These are phyloP conservation scores for Erigeron canadensis DNA, from an alignment of 129 eudicot genomes.

Conservation along the genomic window DNA sequence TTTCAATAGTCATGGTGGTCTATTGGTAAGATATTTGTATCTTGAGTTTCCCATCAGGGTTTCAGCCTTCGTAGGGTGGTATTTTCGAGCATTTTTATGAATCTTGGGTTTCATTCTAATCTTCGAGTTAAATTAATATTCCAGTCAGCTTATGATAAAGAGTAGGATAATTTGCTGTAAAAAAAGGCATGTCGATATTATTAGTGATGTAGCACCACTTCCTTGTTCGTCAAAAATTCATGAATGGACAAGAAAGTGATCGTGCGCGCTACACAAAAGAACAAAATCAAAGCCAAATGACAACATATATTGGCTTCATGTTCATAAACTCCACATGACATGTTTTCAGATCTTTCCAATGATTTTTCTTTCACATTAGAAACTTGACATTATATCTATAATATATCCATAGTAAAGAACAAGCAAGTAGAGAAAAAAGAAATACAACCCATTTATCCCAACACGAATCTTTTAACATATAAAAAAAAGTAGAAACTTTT, in stretches of 20 bases:
- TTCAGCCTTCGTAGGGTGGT: too few relatives aligned
- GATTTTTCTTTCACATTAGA: neutral
- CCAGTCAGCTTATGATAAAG: too few relatives aligned
- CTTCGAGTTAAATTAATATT: too few relatives aligned
- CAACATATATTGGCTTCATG: constrained; percentile 26
- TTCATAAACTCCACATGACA: neutral
- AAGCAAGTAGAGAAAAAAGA: constrained; percentile 5
- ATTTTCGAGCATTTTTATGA: too few relatives aligned
- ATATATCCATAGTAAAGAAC: constrained; percentile 3
- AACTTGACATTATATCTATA: constrained; percentile 7
- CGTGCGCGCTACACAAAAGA: neutral
- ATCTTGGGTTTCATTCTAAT: too few relatives aligned
- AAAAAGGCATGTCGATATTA: too few relatives aligned
- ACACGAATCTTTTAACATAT: neutral
- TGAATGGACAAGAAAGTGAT: neutral
- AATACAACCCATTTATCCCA: constrained; percentile 12
- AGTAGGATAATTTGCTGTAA: too few relatives aligned
- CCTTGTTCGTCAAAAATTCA: neutral
- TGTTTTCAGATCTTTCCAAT: constrained; percentile 2
- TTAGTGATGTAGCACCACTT: too few relatives aligned
- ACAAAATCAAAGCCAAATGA: neutral
- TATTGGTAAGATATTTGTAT: too few relatives aligned
- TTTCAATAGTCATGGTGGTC: too few relatives aligned
- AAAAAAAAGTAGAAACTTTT: neutral
- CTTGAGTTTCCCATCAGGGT: too few relatives aligned